Evolutionary conservation across 2,329 filamentous ascomycete species (phyloP).

Genomic region (Fusarium sp.): DNA sequence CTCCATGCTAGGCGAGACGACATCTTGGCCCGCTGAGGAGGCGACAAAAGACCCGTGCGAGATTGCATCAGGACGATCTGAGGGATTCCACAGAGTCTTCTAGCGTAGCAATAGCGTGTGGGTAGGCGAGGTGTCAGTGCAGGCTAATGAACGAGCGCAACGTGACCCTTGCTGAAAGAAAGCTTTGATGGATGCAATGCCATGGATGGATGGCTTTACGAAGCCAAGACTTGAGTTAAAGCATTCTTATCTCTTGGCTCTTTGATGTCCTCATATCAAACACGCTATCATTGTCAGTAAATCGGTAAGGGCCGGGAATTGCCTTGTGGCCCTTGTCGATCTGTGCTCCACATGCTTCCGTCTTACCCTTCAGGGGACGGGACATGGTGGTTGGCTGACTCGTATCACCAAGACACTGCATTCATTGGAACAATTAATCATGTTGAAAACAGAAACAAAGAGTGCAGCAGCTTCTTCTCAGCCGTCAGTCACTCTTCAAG

Average conservation of each 20-base stretch:
- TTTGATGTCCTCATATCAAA: not conserved
- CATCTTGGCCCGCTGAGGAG: not conserved
- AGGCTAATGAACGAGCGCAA: not conserved
- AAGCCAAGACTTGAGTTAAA: not conserved
- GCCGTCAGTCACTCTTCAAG: not conserved
- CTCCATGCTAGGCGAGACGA: not conserved
- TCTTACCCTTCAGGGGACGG: not conserved
- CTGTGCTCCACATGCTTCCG: not conserved
- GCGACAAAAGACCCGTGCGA: not conserved
- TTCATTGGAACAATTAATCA: not conserved
- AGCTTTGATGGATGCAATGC: not conserved
- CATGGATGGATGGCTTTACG: not conserved
- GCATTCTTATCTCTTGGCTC: not conserved
- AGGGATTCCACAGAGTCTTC: not conserved
- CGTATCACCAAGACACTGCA: not conserved
- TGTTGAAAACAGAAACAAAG: not conserved
- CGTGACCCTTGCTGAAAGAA: not conserved
- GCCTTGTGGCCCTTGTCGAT: not conserved
- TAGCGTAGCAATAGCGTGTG: not conserved
- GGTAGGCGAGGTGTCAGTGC: not conserved
- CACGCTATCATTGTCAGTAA: not conserved
- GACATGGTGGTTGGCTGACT: not conserved
- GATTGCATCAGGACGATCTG: not conserved
- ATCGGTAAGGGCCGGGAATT: not conserved
- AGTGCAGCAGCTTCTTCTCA: not conserved